phyloP scores from a whole-genome alignment of 768 basidiomycete genomes.

The Leucocoprinus sp. region DNA sequence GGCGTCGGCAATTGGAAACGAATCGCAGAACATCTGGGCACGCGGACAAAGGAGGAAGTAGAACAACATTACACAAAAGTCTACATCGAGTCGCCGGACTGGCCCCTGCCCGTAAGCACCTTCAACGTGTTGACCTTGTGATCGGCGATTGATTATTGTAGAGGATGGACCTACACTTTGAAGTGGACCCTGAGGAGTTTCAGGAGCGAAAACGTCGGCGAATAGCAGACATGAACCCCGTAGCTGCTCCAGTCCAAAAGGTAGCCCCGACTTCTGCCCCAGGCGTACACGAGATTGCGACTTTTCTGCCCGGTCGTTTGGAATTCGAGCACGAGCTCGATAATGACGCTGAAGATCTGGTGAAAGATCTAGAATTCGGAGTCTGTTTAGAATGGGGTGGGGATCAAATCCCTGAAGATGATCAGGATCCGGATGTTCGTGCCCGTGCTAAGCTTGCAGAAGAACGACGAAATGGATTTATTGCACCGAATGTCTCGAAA shows the following conservation, averaged over 20 bases:
- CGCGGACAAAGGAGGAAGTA: constrained; percentile 88
- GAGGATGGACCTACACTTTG: constrained; percentile 54
- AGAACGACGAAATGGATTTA: constrained; percentile 29
- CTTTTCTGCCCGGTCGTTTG: constrained; percentile 92
- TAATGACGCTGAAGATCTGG: constrained; percentile 91
- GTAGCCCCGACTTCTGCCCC: constrained; percentile 82
- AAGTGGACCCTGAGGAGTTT: constrained; percentile 74
- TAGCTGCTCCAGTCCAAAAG: constrained; percentile 51
- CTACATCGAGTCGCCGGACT: constrained; percentile 71
- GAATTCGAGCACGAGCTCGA: constrained; percentile 98
- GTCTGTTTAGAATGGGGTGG: constrained; percentile 82
- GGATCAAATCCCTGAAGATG: constrained; percentile 70
- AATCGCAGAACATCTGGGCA: constrained; percentile 91
- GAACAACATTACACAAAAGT: constrained; percentile 80
- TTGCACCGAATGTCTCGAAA: constrained; percentile 19
- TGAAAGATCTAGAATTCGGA: constrained; percentile 95
- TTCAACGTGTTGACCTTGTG: constrained; percentile 2
- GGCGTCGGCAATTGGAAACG: constrained; percentile 97
- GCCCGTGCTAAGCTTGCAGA: constrained; percentile 45
- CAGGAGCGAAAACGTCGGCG: constrained; percentile 84
- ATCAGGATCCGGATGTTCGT: constrained; percentile 66
- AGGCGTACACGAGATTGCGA: constrained; percentile 84
- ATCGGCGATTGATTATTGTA: constrained; percentile 17
- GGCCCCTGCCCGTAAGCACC: constrained; percentile 70
- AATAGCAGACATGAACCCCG: constrained; percentile 71